Evolutionary conservation across 306 rosid species (phyloP).

Genomic region (Herpetospermum pedunculosum): DNA sequence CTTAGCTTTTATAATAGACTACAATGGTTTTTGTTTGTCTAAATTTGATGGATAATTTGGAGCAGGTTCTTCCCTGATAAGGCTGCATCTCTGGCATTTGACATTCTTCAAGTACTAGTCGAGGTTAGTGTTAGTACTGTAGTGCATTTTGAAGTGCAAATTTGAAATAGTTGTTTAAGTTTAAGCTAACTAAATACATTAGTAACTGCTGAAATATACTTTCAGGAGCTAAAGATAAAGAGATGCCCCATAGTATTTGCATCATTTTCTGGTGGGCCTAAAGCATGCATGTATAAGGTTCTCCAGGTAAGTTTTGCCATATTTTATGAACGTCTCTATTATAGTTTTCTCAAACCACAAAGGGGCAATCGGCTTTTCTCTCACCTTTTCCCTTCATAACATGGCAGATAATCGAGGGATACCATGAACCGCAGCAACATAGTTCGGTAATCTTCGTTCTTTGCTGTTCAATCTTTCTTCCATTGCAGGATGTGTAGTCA

Average conservation of each 20-base stretch:
- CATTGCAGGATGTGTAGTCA: not conserved
- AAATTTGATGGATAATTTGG: constrained; percentile 3
- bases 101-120: constrained; percentile 59
- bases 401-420: constrained; percentile 64
- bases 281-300: constrained; percentile 72
- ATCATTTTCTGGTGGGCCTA: constrained; percentile 89
- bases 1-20: not conserved
- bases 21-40: not conserved
- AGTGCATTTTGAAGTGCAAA: not conserved
- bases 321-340: not conserved
- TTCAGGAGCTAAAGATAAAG: constrained; percentile 59
- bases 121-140: constrained; percentile 36
- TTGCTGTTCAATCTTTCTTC: constrained; percentile 9
- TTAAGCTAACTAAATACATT: not conserved
- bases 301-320: constrained; percentile 56
- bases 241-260: constrained; percentile 78
- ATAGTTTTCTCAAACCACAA: not conserved
- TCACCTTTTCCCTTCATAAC: not conserved
- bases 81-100: constrained; percentile 52
- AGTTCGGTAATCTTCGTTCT: constrained; percentile 42
- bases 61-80: constrained; percentile 90
- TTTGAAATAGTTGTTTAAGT: not conserved
- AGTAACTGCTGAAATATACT: not conserved
- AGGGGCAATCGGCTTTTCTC: not conserved
- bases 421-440: constrained; percentile 29